A percentile compares a stretch with the other conserved stretches of the same genome.
Conservation (phyloP, 495 filamentous ascomycete genomes). For the Mycothermus thermophilus region DNA sequence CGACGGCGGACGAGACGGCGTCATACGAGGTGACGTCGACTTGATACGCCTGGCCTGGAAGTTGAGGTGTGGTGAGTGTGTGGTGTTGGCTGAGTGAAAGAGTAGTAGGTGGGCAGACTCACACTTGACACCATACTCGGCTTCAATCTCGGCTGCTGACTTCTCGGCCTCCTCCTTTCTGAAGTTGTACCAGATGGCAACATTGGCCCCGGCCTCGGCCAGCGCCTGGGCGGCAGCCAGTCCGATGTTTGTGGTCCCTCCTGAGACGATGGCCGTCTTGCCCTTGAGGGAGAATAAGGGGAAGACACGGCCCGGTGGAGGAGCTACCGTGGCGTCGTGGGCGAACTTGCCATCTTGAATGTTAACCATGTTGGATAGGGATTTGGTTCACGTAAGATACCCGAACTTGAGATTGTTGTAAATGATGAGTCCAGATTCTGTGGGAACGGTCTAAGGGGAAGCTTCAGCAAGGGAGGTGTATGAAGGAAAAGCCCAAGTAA, state of each 20-base stretch:
- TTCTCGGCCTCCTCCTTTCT: constrained; percentile 59
- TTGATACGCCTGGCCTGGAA: constrained; percentile 60
- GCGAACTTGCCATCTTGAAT: constrained; percentile 42
- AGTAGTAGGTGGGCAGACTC: constrained; percentile 8
- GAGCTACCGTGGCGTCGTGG: constrained; percentile 46
- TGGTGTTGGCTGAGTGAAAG: background rate
- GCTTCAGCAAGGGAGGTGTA: no score
- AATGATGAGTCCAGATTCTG: no score
- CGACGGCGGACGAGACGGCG: constrained; percentile 42
- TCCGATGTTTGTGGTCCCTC: constrained; percentile 73
- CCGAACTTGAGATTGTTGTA: no score
- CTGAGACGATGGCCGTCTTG: constrained; percentile 72
- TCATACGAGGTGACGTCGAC: constrained; percentile 49
- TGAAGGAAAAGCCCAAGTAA: no score
- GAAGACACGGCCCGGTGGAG: constrained; percentile 48
- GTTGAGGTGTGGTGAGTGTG: background rate
- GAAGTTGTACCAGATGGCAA: constrained; percentile 76
- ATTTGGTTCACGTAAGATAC: no score
- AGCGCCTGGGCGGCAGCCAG: constrained; percentile 56
- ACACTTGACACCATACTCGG: constrained; percentile 73
- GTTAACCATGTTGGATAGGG: constrained; percentile 26
- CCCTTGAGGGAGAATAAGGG: constrained; percentile 75
- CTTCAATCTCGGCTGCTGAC: constrained; percentile 57
- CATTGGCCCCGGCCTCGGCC: constrained; percentile 76
- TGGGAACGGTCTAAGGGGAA: no score